Base-by-base conservation (phyloP, 139 green algal genomes). In the Chara braunii region DNA sequence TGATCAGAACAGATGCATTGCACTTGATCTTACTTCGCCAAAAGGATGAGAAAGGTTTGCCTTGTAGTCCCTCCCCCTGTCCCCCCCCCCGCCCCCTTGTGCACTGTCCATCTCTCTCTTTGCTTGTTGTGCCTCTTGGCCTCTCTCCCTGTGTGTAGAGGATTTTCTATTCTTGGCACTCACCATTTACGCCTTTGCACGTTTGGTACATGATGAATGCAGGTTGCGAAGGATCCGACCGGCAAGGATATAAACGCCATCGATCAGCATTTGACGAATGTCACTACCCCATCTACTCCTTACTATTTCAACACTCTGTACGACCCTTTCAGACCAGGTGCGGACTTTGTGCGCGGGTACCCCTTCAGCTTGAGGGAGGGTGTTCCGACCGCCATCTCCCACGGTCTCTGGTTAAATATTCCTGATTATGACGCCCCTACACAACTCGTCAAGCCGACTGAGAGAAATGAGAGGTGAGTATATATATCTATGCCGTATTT, bases 281-380 rank as follows among this genome's bases (percentile, higher is more conserved):
- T 97, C 61, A 74, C 91, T 3, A 84, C 80, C 3, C 91, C 91
- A 9, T 89, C 90, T 7, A 97, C 91, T 0, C 91, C 91, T 0
- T 90, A 87, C 79, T 96, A 96, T 80, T 97, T 97, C 85, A 97
- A 97, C 83, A 97, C 91, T 0, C 81, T 97, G 43, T 97, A 97
- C 75, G 90, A 96, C 62, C 90, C 90, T 1, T 96, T 89, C 79
- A 64, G 78, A 1, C 70, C 83, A 53, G 87, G 87, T 0, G 48
- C 81, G n/a, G 87, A 92, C 77, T 92, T 92, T 71, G 86, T 93
- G 3, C 85, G 88, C 3, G 85, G 85, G 33, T 91, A 91, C 66
- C 85, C 85, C 8, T 91, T 91, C 74, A 66, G 45, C 72, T 79
- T 95, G 72, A 75, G 91, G 2, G 90, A 97, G 62, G 91, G 91